Conservation (phyloP, 83 land plant genomes). For the Larix sibirica region DNA sequence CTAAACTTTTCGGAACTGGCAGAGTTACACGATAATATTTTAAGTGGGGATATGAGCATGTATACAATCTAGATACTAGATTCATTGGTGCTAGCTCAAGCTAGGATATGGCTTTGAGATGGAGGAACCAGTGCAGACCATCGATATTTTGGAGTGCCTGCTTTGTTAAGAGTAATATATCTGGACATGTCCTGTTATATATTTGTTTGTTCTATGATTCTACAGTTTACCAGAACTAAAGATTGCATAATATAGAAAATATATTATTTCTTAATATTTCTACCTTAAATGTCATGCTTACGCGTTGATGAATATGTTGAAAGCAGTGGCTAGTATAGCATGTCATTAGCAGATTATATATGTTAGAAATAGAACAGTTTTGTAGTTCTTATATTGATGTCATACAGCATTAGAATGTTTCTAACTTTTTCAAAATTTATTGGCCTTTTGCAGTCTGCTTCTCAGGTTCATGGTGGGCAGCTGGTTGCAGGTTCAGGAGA, state of each 20-base stretch:
- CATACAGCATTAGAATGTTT: neutral
- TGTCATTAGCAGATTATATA: neutral
- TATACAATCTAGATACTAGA: too few species aligned
- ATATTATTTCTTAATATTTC: neutral
- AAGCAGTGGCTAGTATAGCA: neutral
- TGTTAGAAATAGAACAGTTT: neutral
- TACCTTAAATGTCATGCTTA: neutral
- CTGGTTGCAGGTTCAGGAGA: slow-evolving; percentile 85
- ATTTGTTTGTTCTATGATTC: neutral
- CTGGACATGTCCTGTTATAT: too few species aligned
- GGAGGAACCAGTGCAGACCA: too few species aligned
- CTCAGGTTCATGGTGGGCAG: slow-evolving; percentile 82
- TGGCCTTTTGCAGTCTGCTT: slow-evolving; percentile 73
- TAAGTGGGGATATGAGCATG: too few species aligned
- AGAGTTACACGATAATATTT: too few species aligned
- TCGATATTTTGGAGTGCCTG: too few species aligned
- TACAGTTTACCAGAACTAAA: neutral
- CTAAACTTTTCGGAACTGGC: too few species aligned
- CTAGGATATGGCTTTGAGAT: too few species aligned
- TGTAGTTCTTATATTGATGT: neutral
- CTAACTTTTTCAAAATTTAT: neutral
- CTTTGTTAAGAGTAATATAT: too few species aligned
- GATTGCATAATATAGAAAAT: neutral
- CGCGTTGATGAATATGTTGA: neutral
- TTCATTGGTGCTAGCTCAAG: too few species aligned